These are phyloP conservation scores for Nemania sp. DNA, from an alignment of 2,329 filamentous ascomycete genomes.

Conservation along the genomic window DNA sequence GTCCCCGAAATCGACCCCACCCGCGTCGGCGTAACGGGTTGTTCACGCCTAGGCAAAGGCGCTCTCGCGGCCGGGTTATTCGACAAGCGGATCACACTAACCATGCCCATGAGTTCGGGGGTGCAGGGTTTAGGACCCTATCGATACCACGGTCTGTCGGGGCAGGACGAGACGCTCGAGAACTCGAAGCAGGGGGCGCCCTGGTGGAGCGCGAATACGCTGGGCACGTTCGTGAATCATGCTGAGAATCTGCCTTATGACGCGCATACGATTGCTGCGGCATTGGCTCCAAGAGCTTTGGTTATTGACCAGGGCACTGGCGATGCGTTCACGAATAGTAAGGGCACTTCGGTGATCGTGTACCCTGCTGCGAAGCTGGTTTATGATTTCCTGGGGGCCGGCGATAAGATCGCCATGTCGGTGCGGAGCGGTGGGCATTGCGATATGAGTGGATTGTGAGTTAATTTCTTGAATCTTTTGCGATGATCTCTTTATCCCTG, in stretches of 20 bases:
- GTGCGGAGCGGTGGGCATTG: conserved; percentile 52
- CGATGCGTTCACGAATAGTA: conserved; percentile 52
- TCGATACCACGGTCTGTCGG: conserved; percentile 50
- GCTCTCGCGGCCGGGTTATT: conserved; percentile 56
- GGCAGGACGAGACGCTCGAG: conserved; percentile 51
- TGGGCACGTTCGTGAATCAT: conserved; percentile 60
- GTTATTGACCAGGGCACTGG: conserved; percentile 58
- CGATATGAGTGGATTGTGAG: conserved; percentile 52
- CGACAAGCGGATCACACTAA: conserved; percentile 56
- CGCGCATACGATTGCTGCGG: conserved; percentile 60
- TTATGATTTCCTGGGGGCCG: conserved; percentile 56
- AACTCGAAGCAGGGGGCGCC: conserved; percentile 56
- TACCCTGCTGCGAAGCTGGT: conserved; percentile 56
- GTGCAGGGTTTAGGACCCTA: conserved; percentile 59
- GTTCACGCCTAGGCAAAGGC: conserved; percentile 58
- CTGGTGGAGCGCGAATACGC: conserved; percentile 57
- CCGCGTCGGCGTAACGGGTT: conserved; percentile 54
- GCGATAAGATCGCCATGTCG: conserved; percentile 53
- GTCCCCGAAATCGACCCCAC: conserved; percentile 49
- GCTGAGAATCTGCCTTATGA: conserved; percentile 58
- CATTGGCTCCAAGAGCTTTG: conserved; percentile 59
- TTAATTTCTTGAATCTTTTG: conserved; percentile 17
- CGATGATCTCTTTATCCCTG: not conserved
- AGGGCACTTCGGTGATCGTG: conserved; percentile 53
- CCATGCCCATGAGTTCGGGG: conserved; percentile 59